phyloP scores from a whole-genome alignment of 768 basidiomycete genomes.

The Leccinum aurantiacum region DNA sequence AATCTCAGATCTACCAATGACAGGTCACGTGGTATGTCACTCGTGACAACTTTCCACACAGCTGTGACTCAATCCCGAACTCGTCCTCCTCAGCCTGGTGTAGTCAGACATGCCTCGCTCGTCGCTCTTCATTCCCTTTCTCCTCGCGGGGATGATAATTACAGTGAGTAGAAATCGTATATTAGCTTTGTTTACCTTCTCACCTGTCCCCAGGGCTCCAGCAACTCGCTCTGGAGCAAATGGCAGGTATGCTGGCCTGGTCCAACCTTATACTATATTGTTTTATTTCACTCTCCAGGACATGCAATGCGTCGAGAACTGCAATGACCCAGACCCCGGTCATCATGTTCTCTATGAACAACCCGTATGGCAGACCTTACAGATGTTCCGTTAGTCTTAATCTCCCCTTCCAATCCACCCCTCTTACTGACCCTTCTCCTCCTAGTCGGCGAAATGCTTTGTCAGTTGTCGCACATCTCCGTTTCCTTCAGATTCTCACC shows the following conservation, averaged over 20 bases:
- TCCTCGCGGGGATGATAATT: slow-evolving; percentile 91
- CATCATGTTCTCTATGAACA: slow-evolving; percentile 84
- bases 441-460: slow-evolving; percentile 91
- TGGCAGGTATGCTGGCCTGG: slow-evolving; percentile 58
- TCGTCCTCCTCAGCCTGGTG: not conserved
- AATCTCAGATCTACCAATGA: slow-evolving; percentile 29
- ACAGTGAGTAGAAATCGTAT: slow-evolving; percentile 48
- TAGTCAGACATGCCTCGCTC: slow-evolving; percentile 51
- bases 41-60: slow-evolving; percentile 12
- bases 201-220: slow-evolving; percentile 54
- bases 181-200: not conserved
- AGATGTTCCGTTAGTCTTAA: slow-evolving; percentile 76
- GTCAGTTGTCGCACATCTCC: slow-evolving; percentile 46
- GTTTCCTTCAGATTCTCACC: slow-evolving; percentile 19
- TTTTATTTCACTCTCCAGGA: slow-evolving; percentile 48
- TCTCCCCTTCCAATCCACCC: slow-evolving; percentile 15
- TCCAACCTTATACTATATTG: not conserved
- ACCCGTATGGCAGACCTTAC: slow-evolving; percentile 89
- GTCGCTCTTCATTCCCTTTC: slow-evolving; percentile 67
- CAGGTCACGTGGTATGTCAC: slow-evolving; percentile 24
- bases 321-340: slow-evolving; percentile 58
- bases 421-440: slow-evolving; percentile 36
- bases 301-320: slow-evolving; percentile 99
- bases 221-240: slow-evolving; percentile 80
- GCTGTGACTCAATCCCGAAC: slow-evolving; percentile 8